Percentiles rank a stretch among this genome's conserved stretches.
phyloP scores from a whole-genome alignment of 768 basidiomycete genomes.

The Daedaleopsis sinensis region DNA sequence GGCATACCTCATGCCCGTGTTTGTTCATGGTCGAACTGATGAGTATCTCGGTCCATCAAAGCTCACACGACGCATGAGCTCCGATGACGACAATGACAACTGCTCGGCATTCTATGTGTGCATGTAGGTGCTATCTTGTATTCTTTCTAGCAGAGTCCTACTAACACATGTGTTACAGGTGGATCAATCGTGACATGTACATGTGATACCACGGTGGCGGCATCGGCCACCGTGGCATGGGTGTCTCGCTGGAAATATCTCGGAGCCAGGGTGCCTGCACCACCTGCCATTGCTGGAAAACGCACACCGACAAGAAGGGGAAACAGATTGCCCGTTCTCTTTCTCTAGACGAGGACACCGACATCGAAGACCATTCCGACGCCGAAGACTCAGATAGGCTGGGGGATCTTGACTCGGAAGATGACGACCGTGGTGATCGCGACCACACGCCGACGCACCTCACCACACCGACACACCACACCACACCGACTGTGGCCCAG shows the following conservation, averaged over 20 bases:
- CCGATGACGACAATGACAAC: constrained; percentile 8
- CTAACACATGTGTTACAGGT: background rate
- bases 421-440: background rate
- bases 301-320: background rate
- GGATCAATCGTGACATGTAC: background rate
- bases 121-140: background rate
- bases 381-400: background rate
- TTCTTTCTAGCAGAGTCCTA: background rate
- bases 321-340: background rate
- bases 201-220: background rate
- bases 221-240: background rate
- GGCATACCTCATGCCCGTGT: constrained; percentile 46
- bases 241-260: background rate
- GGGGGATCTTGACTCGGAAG: background rate
- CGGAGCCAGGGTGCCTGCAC: background rate
- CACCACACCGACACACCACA: too few relatives aligned
- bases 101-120: constrained; percentile 29
- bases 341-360: background rate
- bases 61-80: background rate
- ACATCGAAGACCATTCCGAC: background rate
- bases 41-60: constrained; percentile 4
- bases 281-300: background rate
- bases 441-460: too few relatives aligned
- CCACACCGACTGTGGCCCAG: too few relatives aligned
- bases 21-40: constrained; percentile 26